phyloP scores from a whole-genome alignment of 2,329 filamentous ascomycete species.

The Fusarium sp. region DNA sequence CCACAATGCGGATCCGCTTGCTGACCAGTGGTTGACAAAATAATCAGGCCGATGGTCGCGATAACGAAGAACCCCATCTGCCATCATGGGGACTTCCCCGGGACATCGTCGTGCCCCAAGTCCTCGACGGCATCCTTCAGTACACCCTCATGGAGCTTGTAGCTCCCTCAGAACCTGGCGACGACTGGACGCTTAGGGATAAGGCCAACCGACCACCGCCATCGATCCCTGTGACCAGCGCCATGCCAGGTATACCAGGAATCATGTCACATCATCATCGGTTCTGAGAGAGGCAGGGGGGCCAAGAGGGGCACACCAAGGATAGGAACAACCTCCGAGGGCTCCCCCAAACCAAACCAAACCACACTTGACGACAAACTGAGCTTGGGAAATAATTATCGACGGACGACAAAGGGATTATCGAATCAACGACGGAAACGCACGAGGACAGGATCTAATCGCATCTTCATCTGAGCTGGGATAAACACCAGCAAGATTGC shows the following conservation, averaged over 20 bases:
- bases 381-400: constrained; percentile 36
- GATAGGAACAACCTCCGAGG: constrained; percentile 12
- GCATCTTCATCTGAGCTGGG: constrained; percentile 6
- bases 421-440: constrained; percentile 24
- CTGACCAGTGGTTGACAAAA: constrained; percentile 23
- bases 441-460: constrained; percentile 14
- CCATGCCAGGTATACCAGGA: constrained; percentile 41
- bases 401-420: constrained; percentile 19
- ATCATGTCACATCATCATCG: constrained; percentile 40
- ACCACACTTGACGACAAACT: constrained; percentile 12
- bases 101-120: constrained; percentile 58
- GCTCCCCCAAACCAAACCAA: constrained; percentile 4
- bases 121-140: constrained; percentile 57
- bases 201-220: constrained; percentile 43
- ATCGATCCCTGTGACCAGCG: constrained; percentile 44
- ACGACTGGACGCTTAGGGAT: constrained; percentile 52
- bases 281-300: constrained; percentile 35
- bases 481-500: constrained; percentile 21
- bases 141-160: constrained; percentile 61
- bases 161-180: constrained; percentile 49
- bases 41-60: constrained; percentile 60
- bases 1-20: background rate
- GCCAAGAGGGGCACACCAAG: constrained; percentile 13
- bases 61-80: constrained; percentile 49
- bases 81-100: constrained; percentile 46